These are phyloP conservation scores for Petasospora fabianii DNA, from an alignment of 1,139 yeast species.

Conservation along the genomic window DNA sequence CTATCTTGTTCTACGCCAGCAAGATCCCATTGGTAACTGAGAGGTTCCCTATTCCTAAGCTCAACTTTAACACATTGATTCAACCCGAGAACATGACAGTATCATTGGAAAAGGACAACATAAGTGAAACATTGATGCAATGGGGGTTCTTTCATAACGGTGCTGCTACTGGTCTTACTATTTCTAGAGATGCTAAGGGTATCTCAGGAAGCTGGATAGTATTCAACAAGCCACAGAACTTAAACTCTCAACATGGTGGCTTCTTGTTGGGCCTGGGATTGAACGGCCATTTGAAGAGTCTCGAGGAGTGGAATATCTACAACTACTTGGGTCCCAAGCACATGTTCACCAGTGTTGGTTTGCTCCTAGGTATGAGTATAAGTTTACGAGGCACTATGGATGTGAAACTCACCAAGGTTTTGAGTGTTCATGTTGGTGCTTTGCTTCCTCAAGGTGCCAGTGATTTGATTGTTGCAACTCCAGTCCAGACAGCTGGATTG, in stretches of 20 bases:
- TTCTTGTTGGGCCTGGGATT: slow-evolving; percentile 88
- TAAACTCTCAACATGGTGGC: slow-evolving; percentile 89
- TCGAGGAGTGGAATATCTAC: slow-evolving; percentile 97
- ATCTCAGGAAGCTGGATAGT: slow-evolving; percentile 91
- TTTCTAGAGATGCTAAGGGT: slow-evolving; percentile 64
- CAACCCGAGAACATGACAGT: slow-evolving; percentile 67
- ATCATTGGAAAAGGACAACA: slow-evolving; percentile 50
- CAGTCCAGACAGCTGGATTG: slow-evolving; percentile 85
- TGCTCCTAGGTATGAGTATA: slow-evolving; percentile 90
- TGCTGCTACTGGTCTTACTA: slow-evolving; percentile 78
- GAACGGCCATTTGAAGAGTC: slow-evolving; percentile 76
- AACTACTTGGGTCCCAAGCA: slow-evolving; percentile 91
- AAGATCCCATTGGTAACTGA: slow-evolving; percentile 81
- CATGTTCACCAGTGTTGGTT: slow-evolving; percentile 78
- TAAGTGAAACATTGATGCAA: slow-evolving; percentile 49
- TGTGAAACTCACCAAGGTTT: slow-evolving; percentile 79
- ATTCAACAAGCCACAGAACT: slow-evolving; percentile 67
- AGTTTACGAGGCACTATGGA: slow-evolving; percentile 84
- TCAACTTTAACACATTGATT: slow-evolving; percentile 66
- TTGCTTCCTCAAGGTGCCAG: slow-evolving; percentile 87
- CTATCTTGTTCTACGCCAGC: slow-evolving; percentile 65
- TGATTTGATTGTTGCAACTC: slow-evolving; percentile 76
- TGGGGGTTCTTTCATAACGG: slow-evolving; percentile 97
- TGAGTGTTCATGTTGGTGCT: slow-evolving; percentile 92
- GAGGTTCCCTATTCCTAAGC: slow-evolving; percentile 71